These are phyloP conservation scores for Xylaria sp. DNA, from an alignment of 2,329 filamentous ascomycete species.

Conservation along the genomic window DNA sequence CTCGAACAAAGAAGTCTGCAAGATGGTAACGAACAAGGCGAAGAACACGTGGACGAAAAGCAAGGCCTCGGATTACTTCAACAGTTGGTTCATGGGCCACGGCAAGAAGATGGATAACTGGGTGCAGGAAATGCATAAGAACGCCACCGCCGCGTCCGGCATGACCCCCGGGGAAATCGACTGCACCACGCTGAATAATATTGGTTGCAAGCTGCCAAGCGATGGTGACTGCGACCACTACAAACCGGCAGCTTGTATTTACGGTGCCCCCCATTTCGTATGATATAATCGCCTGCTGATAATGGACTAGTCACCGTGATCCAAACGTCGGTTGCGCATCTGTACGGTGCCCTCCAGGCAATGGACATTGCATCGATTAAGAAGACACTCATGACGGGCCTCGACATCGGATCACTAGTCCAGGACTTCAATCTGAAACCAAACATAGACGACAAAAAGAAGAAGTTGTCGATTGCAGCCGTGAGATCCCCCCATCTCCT, in stretches of 20 bases:
- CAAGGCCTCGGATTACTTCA: constrained; percentile 3
- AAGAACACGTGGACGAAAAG: neutral
- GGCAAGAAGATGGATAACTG: neutral
- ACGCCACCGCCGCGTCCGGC: neutral
- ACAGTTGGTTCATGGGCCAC: neutral
- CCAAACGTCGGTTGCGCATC: neutral
- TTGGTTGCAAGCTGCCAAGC: neutral
- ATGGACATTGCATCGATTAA: constrained; percentile 6
- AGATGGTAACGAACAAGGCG: constrained; percentile 2
- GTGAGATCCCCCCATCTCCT: too few species aligned
- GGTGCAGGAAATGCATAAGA: constrained; percentile 8
- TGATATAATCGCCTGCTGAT: neutral
- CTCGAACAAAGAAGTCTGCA: constrained; percentile 2
- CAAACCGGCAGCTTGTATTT: constrained; percentile 7
- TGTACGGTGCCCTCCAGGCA: constrained; percentile 3
- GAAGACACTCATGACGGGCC: neutral
- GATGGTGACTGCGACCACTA: constrained; percentile 7
- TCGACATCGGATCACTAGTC: neutral
- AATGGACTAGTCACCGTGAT: neutral
- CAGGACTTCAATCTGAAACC: neutral
- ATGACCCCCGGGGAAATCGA: constrained; percentile 3
- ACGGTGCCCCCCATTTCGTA: neutral
- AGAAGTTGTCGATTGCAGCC: neutral
- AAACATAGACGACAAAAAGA: neutral
- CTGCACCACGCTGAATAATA: constrained; percentile 4